phyloP scores from a whole-genome alignment of 768 basidiomycete species.

The Cytidiella melzeri region DNA sequence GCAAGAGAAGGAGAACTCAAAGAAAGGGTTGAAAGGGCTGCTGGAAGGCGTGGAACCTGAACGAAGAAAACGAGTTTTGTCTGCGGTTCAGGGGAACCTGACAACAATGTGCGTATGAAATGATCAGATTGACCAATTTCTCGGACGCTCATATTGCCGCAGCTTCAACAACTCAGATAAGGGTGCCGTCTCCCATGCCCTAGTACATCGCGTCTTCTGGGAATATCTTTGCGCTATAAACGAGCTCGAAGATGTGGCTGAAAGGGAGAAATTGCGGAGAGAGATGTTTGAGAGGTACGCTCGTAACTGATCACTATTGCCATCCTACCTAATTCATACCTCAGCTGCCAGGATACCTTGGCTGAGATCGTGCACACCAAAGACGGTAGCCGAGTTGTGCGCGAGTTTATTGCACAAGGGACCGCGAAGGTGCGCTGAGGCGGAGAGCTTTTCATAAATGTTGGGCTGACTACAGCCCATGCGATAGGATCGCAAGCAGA shows the following conservation, averaged over 20 bases:
- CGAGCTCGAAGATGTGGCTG: conserved; percentile 51
- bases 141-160: not conserved
- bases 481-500: conserved; percentile 79
- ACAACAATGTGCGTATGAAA: conserved; percentile 56
- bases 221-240: conserved; percentile 72
- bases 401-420: conserved; percentile 79
- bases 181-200: conserved; percentile 77
- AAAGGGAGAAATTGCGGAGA: conserved; percentile 65
- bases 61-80: conserved; percentile 58
- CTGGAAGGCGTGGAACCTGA: conserved; percentile 61
- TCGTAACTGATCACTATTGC: not conserved
- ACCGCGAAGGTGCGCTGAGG: conserved; percentile 62
- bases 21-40: conserved; percentile 62
- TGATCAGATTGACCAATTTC: not conserved
- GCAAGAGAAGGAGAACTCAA: conserved; percentile 57
- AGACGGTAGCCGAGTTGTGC: conserved; percentile 81
- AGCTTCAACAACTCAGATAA: conserved; percentile 94
- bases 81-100: conserved; percentile 68
- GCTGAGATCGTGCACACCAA: conserved; percentile 94
- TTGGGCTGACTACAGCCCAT: not conserved
- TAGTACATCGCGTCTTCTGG: conserved; percentile 83
- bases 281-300: conserved; percentile 79
- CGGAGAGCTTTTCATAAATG: not conserved
- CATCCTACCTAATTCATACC: not conserved
- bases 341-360: conserved; percentile 75